Percentiles rank a stretch among this genome's conserved stretches.
Evolutionary conservation across 2,329 filamentous ascomycete species (phyloP).

Genomic region (Aspergillus tamarii): DNA sequence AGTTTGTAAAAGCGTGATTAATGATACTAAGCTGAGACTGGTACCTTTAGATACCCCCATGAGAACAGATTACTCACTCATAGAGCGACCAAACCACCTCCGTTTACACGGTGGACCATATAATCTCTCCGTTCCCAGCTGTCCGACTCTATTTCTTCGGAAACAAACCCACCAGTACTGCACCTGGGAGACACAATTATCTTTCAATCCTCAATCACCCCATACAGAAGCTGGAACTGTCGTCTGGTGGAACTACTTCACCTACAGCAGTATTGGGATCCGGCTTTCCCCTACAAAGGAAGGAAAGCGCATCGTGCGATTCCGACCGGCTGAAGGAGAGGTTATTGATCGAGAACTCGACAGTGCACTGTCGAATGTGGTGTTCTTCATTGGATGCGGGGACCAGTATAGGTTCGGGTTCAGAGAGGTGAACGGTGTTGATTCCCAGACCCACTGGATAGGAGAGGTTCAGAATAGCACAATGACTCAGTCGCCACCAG

Average conservation of each 20-base stretch:
- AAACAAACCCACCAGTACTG: slow-evolving; percentile 55
- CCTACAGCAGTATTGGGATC: slow-evolving; percentile 49
- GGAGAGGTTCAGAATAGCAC: slow-evolving; percentile 33
- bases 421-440: slow-evolving; percentile 17
- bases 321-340: slow-evolving; percentile 27
- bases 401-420: slow-evolving; percentile 35
- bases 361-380: slow-evolving; percentile 21
- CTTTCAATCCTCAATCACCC: slow-evolving; percentile 49
- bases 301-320: slow-evolving; percentile 28
- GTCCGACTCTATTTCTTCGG: slow-evolving; percentile 57
- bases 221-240: slow-evolving; percentile 58
- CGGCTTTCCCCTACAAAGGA: slow-evolving; percentile 20
- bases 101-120: slow-evolving; percentile 58
- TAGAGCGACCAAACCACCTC: slow-evolving; percentile 47
- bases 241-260: slow-evolving; percentile 58
- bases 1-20: slow-evolving; percentile 14
- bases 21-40: background rate
- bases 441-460: slow-evolving; percentile 26
- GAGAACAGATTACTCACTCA: slow-evolving; percentile 52
- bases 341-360: slow-evolving; percentile 17
- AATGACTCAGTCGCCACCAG: slow-evolving; percentile 40
- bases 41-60: slow-evolving; percentile 49
- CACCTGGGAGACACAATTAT: slow-evolving; percentile 48
- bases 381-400: slow-evolving; percentile 36
- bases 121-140: slow-evolving; percentile 53